Evolutionary conservation across 2,329 filamentous ascomycete genomes (phyloP).

Genomic region (Neonectria faginata): DNA sequence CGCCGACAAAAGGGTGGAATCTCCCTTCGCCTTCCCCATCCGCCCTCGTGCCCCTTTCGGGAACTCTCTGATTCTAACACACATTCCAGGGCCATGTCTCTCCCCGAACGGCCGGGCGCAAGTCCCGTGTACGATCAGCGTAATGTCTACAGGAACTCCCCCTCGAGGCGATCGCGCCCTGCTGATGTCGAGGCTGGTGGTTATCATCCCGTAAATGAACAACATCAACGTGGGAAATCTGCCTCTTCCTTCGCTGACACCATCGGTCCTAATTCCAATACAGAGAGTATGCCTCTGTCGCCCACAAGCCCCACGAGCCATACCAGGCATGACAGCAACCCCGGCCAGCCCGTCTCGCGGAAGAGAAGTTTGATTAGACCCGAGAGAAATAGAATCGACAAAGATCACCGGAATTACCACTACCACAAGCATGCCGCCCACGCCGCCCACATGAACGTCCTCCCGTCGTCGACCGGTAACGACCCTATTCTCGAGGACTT

Average conservation of each 20-base stretch:
- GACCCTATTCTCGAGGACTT: slow-evolving; percentile 87
- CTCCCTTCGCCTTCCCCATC: slow-evolving; percentile 27
- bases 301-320: slow-evolving; percentile 54
- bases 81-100: slow-evolving; percentile 65
- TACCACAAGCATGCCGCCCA: slow-evolving; percentile 96
- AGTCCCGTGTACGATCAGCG: slow-evolving; percentile 71
- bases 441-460: slow-evolving; percentile 89
- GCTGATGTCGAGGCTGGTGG: slow-evolving; percentile 77
- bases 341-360: slow-evolving; percentile 62
- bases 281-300: slow-evolving; percentile 67
- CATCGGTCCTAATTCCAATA: slow-evolving; percentile 66
- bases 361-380: slow-evolving; percentile 92
- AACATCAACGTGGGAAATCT: slow-evolving; percentile 68
- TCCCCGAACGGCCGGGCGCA: slow-evolving; percentile 73
- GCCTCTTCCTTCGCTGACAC: slow-evolving; percentile 70
- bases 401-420: slow-evolving; percentile 92
- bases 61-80: slow-evolving; percentile 37
- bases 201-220: slow-evolving; percentile 58
- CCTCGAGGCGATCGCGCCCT: slow-evolving; percentile 72
- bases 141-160: slow-evolving; percentile 74
- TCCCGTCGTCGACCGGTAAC: slow-evolving; percentile 92
- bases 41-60: slow-evolving; percentile 10
- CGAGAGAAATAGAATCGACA: slow-evolving; percentile 86
- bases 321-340: slow-evolving; percentile 43
- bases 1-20: slow-evolving; percentile 31